phyloP scores from a whole-genome alignment of 2,329 filamentous ascomycete genomes.

The Colletotrichum costaricense region DNA sequence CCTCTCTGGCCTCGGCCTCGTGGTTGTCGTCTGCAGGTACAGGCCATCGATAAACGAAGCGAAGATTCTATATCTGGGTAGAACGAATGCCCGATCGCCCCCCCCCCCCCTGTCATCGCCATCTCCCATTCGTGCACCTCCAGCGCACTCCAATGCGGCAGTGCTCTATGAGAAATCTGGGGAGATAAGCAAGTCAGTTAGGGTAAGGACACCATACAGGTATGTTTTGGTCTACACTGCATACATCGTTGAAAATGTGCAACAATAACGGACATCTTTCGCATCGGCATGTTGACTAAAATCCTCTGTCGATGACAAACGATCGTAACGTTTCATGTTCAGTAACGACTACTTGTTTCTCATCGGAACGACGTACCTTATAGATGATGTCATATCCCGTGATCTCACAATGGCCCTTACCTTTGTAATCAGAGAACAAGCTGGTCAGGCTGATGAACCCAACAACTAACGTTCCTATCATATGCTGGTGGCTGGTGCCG shows the following conservation, averaged over 20 bases:
- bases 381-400: not conserved
- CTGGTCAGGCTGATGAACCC: no score
- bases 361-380: no score
- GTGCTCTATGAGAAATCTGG: not conserved
- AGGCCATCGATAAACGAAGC: not conserved
- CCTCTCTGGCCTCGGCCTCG: not conserved
- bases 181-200: not conserved
- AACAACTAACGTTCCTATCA: no score
- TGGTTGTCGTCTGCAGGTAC: constrained; percentile 18
- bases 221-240: no score
- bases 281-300: not conserved
- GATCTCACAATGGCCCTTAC: not conserved
- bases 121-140: not conserved
- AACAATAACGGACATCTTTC: not conserved
- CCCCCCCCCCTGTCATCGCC: not conserved
- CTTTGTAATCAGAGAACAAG: not conserved
- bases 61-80: not conserved
- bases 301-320: not conserved
- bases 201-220: not conserved
- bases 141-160: not conserved
- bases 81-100: not conserved
- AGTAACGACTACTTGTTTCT: not conserved
- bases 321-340: not conserved
- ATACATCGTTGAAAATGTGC: no score
- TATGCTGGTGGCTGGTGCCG: not conserved